Base-by-base conservation (phyloP, 2,329 filamentous ascomycete genomes). In the Emericellopsis atlantica region DNA sequence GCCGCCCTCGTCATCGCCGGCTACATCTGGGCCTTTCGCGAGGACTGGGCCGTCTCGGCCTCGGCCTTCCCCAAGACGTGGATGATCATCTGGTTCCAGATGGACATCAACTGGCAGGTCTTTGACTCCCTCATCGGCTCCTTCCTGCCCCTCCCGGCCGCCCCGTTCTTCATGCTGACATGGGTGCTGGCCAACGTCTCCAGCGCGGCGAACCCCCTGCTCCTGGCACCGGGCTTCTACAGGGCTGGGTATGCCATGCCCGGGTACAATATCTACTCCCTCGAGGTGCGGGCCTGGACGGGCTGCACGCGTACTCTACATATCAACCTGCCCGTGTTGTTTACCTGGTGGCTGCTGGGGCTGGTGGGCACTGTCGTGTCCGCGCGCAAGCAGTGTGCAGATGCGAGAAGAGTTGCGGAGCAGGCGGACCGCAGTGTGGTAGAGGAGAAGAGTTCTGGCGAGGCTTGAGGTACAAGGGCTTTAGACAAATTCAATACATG, bases 21-120 rank as follows among this genome's bases (percentile, higher is more conserved):
- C 1, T 58, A 58, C 32, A 59, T 67, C 41, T 70, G 66, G 66
- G 65, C 62, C 0, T 69, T 65, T 48, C 51, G 57, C 2, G 61
- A 61, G 36, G 51, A 48, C 23, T 69, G 66, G 66, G 39, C 44
- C 2, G 62, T 68, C 4, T 51, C 51, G 15, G 57, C 51, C 5
- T 11, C 37, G 2, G 42, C 54, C 32, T 57, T 56, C 29, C 53
- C 44, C 5, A 37, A 47, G 21, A 51, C 46, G 0, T 54, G 57
- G 51, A 46, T 59, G 44, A 48, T 49, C 6, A 46, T 56, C 9
- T 67, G 63, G 65, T 47, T 67, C 0, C 56, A 53, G 36, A 61
- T 65, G 48, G 58, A 66, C 40, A 50, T 60, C 40, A 63, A 69
- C 48, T 66, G 65, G 47, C 54, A 60, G 16, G 51, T 62, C 3